phyloP scores from a whole-genome alignment of 139 green algal genomes.

The Pedinophyceae sp. region DNA sequence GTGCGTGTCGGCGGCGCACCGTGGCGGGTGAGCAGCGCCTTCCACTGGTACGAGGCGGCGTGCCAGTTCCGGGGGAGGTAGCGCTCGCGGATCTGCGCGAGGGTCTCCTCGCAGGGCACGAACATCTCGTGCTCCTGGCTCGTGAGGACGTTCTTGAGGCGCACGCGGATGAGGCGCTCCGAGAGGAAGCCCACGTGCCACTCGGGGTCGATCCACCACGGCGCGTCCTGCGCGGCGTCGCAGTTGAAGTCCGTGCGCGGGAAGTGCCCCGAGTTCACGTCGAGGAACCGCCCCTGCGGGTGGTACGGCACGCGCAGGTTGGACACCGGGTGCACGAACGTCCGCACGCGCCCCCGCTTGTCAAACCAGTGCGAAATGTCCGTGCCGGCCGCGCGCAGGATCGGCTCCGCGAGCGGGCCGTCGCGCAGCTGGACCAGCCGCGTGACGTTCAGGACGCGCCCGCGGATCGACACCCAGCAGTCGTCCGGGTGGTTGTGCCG shows the following conservation, averaged over 20 bases:
- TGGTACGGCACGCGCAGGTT: slow-evolving; percentile 27
- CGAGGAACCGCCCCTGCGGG: slow-evolving; percentile 41
- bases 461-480: slow-evolving; percentile 54
- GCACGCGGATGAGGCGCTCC: slow-evolving; percentile 16
- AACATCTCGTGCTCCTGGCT: slow-evolving; percentile 55
- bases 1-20: too few species aligned
- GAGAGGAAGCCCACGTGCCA: slow-evolving; percentile 15
- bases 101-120: slow-evolving; percentile 44
- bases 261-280: slow-evolving; percentile 37
- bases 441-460: slow-evolving; percentile 41
- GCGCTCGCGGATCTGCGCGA: slow-evolving; percentile 49
- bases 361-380: slow-evolving; percentile 55
- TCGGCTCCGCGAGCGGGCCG: slow-evolving; percentile 29
- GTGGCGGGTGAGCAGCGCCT: slow-evolving; percentile 23
- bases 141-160: slow-evolving; percentile 73
- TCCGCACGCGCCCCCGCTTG: slow-evolving; percentile 14
- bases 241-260: slow-evolving; percentile 35
- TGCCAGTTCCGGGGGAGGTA: slow-evolving; percentile 59
- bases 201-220: slow-evolving; percentile 46
- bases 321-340: slow-evolving; percentile 28
- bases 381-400: slow-evolving; percentile 39
- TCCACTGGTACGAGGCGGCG: slow-evolving; percentile 56
- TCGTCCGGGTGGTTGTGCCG: slow-evolving; percentile 41
- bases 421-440: slow-evolving; percentile 29
- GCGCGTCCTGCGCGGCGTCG: slow-evolving; percentile 19